A percentile compares a stretch with the other conserved stretches of the same genome.
Evolutionary conservation across 169 alveolate species (phyloP).

Genomic region (Eimeria falciformis): DNA sequence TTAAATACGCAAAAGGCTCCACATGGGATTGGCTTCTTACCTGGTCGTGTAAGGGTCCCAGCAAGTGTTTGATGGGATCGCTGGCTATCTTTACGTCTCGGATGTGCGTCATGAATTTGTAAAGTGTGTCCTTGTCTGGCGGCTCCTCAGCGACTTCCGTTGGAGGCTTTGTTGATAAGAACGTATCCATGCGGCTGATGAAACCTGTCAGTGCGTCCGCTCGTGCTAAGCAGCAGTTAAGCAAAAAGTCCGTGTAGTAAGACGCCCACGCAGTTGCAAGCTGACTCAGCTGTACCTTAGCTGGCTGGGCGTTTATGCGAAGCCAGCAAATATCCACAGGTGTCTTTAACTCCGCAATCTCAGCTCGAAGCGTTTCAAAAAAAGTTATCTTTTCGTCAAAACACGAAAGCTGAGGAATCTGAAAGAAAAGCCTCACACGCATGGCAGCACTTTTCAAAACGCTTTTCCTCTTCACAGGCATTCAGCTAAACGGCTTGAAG

Average conservation of each 20-base stretch:
- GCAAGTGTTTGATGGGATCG: constrained; percentile 86
- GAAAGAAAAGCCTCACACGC: not conserved
- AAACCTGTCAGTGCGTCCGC: constrained; percentile 89
- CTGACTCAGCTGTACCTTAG: constrained; percentile 88
- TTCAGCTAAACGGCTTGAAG: no score
- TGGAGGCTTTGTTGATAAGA: constrained; percentile 83
- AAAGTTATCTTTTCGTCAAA: constrained; percentile 84
- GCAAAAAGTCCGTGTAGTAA: constrained; percentile 88
- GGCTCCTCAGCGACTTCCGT: constrained; percentile 19
- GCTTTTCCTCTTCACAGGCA: no score
- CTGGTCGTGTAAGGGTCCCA: constrained; percentile 89
- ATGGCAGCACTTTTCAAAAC: not conserved
- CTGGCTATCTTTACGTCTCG: constrained; percentile 92
- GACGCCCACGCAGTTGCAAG: constrained; percentile 91
- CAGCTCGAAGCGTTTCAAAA: constrained; percentile 70
- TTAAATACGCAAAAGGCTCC: not conserved
- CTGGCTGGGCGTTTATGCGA: constrained; percentile 91
- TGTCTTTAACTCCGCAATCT: constrained; percentile 89
- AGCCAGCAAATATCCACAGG: constrained; percentile 93
- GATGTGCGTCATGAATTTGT: constrained; percentile 92
- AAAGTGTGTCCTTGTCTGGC: constrained; percentile 87
- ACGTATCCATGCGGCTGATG: constrained; percentile 89
- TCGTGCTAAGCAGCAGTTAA: constrained; percentile 85
- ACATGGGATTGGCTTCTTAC: constrained; percentile 57
- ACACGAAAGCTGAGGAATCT: constrained; percentile 86